Evolutionary conservation across 345 rosid genomes (phyloP), one percentile per base, ranked within the genome.

Genomic region (Hibiscus tridactylites): DNA sequence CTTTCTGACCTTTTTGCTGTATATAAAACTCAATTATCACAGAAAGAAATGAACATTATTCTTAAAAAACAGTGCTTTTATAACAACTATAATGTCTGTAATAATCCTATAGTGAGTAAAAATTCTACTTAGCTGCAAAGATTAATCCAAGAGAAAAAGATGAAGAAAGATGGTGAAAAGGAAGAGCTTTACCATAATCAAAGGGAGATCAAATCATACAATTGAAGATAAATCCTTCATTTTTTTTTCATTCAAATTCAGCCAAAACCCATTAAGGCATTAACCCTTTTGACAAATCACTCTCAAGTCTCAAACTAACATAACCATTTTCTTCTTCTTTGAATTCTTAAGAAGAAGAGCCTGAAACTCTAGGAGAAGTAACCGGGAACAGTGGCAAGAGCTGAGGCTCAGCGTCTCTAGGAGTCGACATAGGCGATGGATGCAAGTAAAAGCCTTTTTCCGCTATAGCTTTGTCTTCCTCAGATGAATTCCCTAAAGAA

Each of bases 391-490:
- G 84, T 6, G 97, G 86, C 67, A 96, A 65, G 63, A 96, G 90
- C 85, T 91, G 95, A 3, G 96, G 99, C 90, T 96, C 98, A 12
- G 88, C 73, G 33, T 85, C 97, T 78, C 96, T 79, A 0, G 98
- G 98, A 9, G 99, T 92, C 24, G 93, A 85, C 63, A 88, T 82
- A 17, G 98, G 99, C 5, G 99, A 92, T 28, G 83, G 92, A 73
- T 96, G 99, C 54, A 96, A 70, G 81, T 87, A 96, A 78, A 87
- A 96, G 0, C 99, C 98, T 60, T 84, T 92, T 72, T 88, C 96
- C 1, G 96, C 91, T 61, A 96, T 96, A 2, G 88, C 93, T 83
- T 78, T 89, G 65, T 92, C 96, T 83, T 96, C 99, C 81, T 88
- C 97, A 35, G 91, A 88, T 15, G 88, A 81, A 64, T 70, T 85